A percentile compares a stretch with the other conserved stretches of the same genome.
phyloP scores from a whole-genome alignment of 306 rosid genomes.

The Rosa persica region DNA sequence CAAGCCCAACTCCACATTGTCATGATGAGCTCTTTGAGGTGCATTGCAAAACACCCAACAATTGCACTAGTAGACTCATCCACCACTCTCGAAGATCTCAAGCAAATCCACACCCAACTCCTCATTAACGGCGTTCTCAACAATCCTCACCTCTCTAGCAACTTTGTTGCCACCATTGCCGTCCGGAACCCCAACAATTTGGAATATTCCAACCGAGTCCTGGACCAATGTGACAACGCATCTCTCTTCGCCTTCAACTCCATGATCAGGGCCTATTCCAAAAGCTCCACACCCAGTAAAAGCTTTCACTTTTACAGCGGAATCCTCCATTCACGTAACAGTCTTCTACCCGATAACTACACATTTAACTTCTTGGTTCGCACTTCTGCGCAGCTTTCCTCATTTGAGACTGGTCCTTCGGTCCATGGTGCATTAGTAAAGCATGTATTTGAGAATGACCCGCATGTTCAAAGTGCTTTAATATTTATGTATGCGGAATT shows the following conservation, averaged over 20 bases:
- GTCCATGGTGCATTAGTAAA: constrained; percentile 44
- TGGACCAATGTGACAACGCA: constrained; percentile 35
- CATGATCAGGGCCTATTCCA: constrained; percentile 65
- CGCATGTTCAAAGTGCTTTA: constrained; percentile 51
- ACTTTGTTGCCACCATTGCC: constrained; percentile 41
- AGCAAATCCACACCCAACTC: constrained; percentile 52
- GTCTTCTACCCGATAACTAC: constrained; percentile 49
- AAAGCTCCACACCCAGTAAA: constrained; percentile 42
- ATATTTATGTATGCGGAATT: constrained; percentile 55
- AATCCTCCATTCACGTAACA: constrained; percentile 27
- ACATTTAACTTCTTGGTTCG: constrained; percentile 60
- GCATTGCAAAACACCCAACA: constrained; percentile 40
- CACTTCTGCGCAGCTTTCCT: constrained; percentile 39
- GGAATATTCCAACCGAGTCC: constrained; percentile 25
- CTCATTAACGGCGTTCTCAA: constrained; percentile 35
- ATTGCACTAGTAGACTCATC: constrained; percentile 33
- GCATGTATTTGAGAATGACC: constrained; percentile 51
- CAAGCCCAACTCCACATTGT: too few relatives aligned
- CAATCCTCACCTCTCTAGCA: constrained; percentile 26
- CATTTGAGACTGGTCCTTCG: constrained; percentile 21
- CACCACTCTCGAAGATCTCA: constrained; percentile 36
- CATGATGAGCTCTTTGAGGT: constrained; percentile 35
- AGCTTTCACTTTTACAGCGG: constrained; percentile 46
- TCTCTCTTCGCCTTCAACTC: constrained; percentile 58
- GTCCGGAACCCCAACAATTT: constrained; percentile 32